Evolutionary conservation across 805 yeast species (phyloP), one percentile per base, ranked within the genome.

Genomic region (Starmerella sp.): DNA sequence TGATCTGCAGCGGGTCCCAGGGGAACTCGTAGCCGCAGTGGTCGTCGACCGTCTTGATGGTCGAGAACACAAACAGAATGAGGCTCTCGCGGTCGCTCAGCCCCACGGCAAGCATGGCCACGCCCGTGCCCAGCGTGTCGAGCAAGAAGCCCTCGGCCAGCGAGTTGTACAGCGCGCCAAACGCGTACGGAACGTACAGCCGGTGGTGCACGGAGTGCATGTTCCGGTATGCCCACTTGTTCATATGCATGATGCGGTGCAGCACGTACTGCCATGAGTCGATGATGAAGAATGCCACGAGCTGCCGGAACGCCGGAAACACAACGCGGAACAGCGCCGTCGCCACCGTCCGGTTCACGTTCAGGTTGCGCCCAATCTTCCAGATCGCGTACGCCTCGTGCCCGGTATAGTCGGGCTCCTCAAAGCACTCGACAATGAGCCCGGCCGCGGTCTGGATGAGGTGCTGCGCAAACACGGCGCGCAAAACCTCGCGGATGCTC

Each of bases 1-100:
- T 54, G 44, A 81, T 67, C 74, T 93, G 98, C 76, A 93, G 85
- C 28, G 90, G 81, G 69, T 93, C 98, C 68, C 74, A 85, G 14
- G 97, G 97, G 54, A 93, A 74, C 32, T 90, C 81, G 69, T 91
- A 93, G n/a, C 98, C 98, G 70, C 97, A 93, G 71, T 93, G 98
- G 69, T 93, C 98, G 68, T 93, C 97, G 50, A 93, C 96, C 0
- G 98, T 93, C 70, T 93, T 93, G 78, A 93, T 70, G 1, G 98
- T 93, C 14, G 96, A 86, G 68, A 93, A 87, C 1, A 91, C 81
- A 71, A 76, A 93, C 54, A 93, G 72, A 11, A 84, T 61, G 28
- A 85, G 72, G 51, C 83, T 73, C 71, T 93, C 97, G 55, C 96
- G 80, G 48, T 88, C 85, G 3, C 85, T 72, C 59, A 93, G 73